These are phyloP conservation scores for Trifolium repens DNA, from an alignment of 306 rosid genomes.

Conservation along the genomic window DNA sequence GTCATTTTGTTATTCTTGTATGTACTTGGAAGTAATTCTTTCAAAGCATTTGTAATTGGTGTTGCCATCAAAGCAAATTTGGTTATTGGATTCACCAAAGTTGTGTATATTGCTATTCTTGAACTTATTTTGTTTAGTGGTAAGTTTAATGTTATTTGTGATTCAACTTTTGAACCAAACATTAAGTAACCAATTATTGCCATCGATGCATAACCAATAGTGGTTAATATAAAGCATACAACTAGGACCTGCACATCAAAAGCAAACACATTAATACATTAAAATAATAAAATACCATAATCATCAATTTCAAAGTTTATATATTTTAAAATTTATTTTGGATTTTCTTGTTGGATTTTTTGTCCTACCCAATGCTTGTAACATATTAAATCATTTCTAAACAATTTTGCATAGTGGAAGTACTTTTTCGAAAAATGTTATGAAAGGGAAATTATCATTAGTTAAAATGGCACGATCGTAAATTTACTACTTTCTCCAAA, in stretches of 20 bases:
- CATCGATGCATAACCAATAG: constrained; percentile 68
- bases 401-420: too few species aligned
- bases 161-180: constrained; percentile 62
- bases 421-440: too few species aligned
- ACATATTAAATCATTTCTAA: too few species aligned
- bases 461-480: too few species aligned
- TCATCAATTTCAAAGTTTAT: background rate
- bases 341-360: too few species aligned
- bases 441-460: too few species aligned
- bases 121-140: constrained; percentile 64
- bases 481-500: too few species aligned
- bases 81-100: constrained; percentile 69
- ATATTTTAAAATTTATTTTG: too few species aligned
- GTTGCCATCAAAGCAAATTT: constrained; percentile 78
- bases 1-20: constrained; percentile 44
- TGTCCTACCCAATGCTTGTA: too few species aligned
- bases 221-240: constrained; percentile 61
- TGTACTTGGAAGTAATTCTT: constrained; percentile 46
- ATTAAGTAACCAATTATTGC: constrained; percentile 72
- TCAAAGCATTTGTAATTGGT: constrained; percentile 63
- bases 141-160: constrained; percentile 72
- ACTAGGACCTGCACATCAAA: constrained; percentile 59
- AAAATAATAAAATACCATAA: too few species aligned
- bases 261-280: background rate
- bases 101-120: constrained; percentile 67